A percentile compares a stretch with the other conserved stretches of the same genome.
phyloP scores from a whole-genome alignment of 495 filamentous ascomycete species.

The Tuber magnatum region DNA sequence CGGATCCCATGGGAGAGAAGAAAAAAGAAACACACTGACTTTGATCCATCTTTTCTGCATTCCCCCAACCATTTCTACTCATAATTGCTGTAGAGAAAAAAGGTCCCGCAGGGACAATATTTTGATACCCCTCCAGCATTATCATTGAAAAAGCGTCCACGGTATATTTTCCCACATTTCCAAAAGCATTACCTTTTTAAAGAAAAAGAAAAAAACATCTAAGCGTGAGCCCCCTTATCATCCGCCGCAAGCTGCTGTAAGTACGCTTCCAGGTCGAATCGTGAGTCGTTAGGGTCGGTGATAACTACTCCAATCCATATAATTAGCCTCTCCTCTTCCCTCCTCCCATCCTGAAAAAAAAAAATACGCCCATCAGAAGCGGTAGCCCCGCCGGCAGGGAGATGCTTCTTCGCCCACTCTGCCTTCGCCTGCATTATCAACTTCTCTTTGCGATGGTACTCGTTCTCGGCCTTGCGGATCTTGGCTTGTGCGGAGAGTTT shows the following conservation, averaged over 20 bases:
- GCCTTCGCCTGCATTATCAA: constrained; percentile 87
- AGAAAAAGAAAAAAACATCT: constrained; percentile 9
- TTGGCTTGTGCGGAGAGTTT: constrained; percentile 61
- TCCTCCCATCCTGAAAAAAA: neutral
- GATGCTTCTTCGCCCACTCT: constrained; percentile 72
- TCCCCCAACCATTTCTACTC: neutral
- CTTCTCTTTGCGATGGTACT: constrained; percentile 77
- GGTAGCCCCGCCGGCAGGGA: constrained; percentile 46
- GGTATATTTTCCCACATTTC: neutral
- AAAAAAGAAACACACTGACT: neutral
- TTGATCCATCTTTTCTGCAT: neutral
- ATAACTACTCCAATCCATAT: constrained; percentile 54
- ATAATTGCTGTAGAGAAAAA: neutral
- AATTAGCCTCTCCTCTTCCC: constrained; percentile 3
- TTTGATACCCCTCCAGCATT: neutral
- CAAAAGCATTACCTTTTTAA: neutral
- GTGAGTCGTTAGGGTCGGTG: constrained; percentile 71
- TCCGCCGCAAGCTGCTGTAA: constrained; percentile 58
- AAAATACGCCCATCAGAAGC: constrained; percentile 55
- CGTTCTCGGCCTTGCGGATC: constrained; percentile 58
- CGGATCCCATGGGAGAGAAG: neutral
- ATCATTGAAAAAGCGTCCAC: neutral
- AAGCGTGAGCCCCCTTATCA: constrained; percentile 41
- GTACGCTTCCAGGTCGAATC: constrained; percentile 85
- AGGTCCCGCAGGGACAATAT: neutral